Evolutionary conservation across 2,329 filamentous ascomycete genomes (phyloP).

Genomic region (Trichophyton schoenleinii): DNA sequence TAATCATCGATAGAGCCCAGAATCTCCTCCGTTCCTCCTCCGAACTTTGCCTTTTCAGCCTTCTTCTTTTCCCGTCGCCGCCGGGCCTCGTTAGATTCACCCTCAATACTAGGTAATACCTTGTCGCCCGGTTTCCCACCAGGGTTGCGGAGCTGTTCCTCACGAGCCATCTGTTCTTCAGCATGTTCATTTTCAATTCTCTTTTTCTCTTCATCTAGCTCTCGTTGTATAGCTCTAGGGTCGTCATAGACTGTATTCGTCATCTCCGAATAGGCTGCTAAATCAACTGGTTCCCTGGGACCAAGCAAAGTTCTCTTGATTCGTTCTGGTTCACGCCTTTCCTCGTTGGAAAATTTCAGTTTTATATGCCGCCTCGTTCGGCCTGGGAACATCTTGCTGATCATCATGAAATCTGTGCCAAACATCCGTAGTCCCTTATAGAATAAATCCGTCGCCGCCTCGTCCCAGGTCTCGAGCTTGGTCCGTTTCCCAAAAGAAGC

Average conservation of each 20-base stretch:
- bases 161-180: slow-evolving; percentile 33
- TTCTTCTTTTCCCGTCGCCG: slow-evolving; percentile 21
- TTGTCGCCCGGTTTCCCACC: slow-evolving; percentile 21
- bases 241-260: slow-evolving; percentile 35
- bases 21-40: slow-evolving; percentile 30
- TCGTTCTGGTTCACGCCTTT: slow-evolving; percentile 41
- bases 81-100: slow-evolving; percentile 17
- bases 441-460: slow-evolving; percentile 47
- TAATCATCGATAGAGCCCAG: slow-evolving; percentile 27
- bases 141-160: slow-evolving; percentile 32
- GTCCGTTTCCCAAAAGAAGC: slow-evolving; percentile 37
- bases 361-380: slow-evolving; percentile 51
- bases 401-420: slow-evolving; percentile 54
- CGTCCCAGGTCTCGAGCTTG: slow-evolving; percentile 45
- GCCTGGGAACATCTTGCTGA: slow-evolving; percentile 49
- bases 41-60: slow-evolving; percentile 15
- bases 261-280: slow-evolving; percentile 35
- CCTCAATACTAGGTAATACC: slow-evolving; percentile 22
- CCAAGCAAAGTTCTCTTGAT: slow-evolving; percentile 42
- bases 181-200: slow-evolving; percentile 36
- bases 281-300: slow-evolving; percentile 32
- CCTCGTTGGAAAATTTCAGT: slow-evolving; percentile 50
- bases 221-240: slow-evolving; percentile 27
- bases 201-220: slow-evolving; percentile 34
- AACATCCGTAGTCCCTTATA: slow-evolving; percentile 51